Conservation (phyloP, 805 yeast genomes). For the Barnettozyma californica region DNA sequence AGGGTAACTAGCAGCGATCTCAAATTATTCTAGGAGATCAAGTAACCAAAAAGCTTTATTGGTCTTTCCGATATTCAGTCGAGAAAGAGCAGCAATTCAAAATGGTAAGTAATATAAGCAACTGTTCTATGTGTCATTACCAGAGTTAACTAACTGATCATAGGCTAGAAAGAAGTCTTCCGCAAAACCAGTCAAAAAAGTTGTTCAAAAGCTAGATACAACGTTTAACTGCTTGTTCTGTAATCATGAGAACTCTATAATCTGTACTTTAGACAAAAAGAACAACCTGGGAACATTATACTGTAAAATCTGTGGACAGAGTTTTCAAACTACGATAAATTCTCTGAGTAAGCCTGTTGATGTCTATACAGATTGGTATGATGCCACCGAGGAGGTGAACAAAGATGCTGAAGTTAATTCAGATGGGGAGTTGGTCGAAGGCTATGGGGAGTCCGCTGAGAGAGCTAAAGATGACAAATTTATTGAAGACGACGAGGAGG, state of each 20-base stretch:
- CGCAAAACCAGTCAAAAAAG: slow-evolving; percentile 72
- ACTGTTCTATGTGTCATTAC: not conserved
- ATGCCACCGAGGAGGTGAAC: slow-evolving; percentile 76
- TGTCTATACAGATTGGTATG: slow-evolving; percentile 96
- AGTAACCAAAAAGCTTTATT: too few species aligned
- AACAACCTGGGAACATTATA: slow-evolving; percentile 75
- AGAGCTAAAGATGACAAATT: slow-evolving; percentile 16
- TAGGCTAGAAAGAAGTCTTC: slow-evolving; percentile 83
- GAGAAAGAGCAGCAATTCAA: not conserved
- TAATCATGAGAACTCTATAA: slow-evolving; percentile 89
- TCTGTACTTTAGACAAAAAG: slow-evolving; percentile 84
- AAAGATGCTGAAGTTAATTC: slow-evolving; percentile 32
- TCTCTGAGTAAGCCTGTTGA: slow-evolving; percentile 81
- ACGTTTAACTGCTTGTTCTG: slow-evolving; percentile 90
- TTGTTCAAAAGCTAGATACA: slow-evolving; percentile 75
- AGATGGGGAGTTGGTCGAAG: slow-evolving; percentile 27
- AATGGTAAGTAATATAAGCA: slow-evolving; percentile 10
- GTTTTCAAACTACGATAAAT: slow-evolving; percentile 84
- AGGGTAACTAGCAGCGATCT: not conserved
- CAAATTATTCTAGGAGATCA: not conserved
- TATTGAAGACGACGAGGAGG: slow-evolving; percentile 24
- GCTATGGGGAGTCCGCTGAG: slow-evolving; percentile 11
- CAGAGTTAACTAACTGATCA: slow-evolving; percentile 2
- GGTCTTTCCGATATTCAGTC: not conserved
- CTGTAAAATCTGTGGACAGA: slow-evolving; percentile 93